Percentiles rank a stretch among this genome's conserved stretches.
Conservation (phyloP, 1,139 yeast species). For the Candida glucosophila region DNA sequence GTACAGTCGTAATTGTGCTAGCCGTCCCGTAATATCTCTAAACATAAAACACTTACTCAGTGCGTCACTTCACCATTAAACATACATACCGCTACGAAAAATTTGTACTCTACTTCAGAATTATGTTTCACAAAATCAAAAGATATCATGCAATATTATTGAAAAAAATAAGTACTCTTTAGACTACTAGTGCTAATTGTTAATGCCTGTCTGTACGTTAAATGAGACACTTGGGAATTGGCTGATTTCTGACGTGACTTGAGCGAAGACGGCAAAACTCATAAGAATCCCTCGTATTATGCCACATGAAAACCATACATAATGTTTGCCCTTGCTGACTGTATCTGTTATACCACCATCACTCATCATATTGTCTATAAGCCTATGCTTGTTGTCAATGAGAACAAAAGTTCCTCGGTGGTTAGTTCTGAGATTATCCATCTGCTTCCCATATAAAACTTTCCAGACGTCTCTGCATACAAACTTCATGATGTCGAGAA, state of each 20-base stretch:
- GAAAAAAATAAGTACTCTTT: too few relatives aligned
- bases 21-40: too few relatives aligned
- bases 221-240: constrained; percentile 63
- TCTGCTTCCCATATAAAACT: constrained; percentile 69
- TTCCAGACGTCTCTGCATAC: constrained; percentile 91
- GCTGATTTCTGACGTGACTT: constrained; percentile 60
- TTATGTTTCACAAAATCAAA: too few relatives aligned
- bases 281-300: constrained; percentile 71
- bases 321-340: constrained; percentile 39
- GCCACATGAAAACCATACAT: constrained; percentile 78
- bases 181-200: constrained; percentile 13
- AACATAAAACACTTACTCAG: too few relatives aligned
- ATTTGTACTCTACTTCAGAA: too few relatives aligned
- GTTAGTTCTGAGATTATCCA: constrained; percentile 86
- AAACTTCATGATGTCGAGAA: constrained; percentile 80
- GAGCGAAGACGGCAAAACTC: constrained; percentile 61
- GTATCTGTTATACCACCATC: constrained; percentile 41
- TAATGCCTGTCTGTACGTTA: constrained; percentile 55
- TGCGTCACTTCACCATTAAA: too few relatives aligned
- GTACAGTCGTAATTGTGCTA: too few relatives aligned
- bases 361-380: constrained; percentile 49
- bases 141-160: too few relatives aligned
- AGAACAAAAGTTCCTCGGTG: constrained; percentile 82
- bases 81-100: too few relatives aligned
- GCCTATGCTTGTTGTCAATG: constrained; percentile 56